Percentiles rank a stretch among this genome's conserved stretches.
Evolutionary conservation across 2,329 filamentous ascomycete genomes (phyloP).

Genomic region (Macrophomina tecta): DNA sequence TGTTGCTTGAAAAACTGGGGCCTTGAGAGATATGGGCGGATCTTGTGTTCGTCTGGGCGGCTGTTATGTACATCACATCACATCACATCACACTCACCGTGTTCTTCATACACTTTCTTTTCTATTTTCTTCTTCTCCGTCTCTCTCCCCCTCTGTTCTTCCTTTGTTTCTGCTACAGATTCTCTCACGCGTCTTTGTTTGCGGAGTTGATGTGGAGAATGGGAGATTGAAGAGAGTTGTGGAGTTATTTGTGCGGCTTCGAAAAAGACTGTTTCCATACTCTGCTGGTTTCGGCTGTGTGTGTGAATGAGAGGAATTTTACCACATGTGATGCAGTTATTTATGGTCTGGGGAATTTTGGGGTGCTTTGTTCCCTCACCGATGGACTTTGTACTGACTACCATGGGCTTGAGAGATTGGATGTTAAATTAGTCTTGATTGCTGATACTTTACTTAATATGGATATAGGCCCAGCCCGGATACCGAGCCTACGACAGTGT

Average conservation of each 20-base stretch:
- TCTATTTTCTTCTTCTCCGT: background rate
- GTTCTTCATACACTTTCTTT: too few relatives aligned
- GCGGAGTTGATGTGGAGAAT: constrained; percentile 19
- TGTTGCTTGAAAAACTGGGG: too few relatives aligned
- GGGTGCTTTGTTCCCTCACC: too few relatives aligned
- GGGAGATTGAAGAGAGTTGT: background rate
- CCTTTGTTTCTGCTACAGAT: background rate
- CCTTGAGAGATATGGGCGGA: background rate
- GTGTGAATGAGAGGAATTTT: background rate
- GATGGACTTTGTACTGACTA: too few relatives aligned
- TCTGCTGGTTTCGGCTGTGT: background rate
- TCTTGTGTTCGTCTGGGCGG: background rate
- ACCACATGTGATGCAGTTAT: too few relatives aligned
- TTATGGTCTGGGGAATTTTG: too few relatives aligned
- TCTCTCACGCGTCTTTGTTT: background rate
- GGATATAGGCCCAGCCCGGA: too few relatives aligned
- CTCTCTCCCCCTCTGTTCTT: background rate
- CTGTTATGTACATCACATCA: background rate
- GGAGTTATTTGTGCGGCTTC: background rate
- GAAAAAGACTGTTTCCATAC: background rate
- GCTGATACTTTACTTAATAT: too few relatives aligned
- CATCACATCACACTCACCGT: too few relatives aligned
- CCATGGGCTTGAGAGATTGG: too few relatives aligned
- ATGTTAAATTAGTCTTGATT: too few relatives aligned
- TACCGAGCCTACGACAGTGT: too few relatives aligned